Percentiles rank a stretch among this genome's conserved stretches.
phyloP scores from a whole-genome alignment of 2,329 filamentous ascomycete species.

The Trichoderma atrobrunneum region DNA sequence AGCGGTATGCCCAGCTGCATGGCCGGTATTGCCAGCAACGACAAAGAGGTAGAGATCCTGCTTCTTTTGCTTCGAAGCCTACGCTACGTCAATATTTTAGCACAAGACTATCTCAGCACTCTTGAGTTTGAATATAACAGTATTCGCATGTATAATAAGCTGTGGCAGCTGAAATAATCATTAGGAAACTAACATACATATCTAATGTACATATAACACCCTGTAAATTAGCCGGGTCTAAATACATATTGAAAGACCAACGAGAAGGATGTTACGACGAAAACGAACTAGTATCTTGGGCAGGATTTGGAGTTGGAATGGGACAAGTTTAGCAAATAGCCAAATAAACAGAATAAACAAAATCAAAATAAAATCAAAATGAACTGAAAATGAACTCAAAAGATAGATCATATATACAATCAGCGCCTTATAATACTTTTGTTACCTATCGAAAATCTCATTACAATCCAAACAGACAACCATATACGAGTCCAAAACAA shows the following conservation, averaged over 20 bases:
- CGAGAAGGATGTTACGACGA: not conserved
- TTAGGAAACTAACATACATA: not conserved
- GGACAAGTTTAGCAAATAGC: not conserved
- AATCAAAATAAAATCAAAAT: not conserved
- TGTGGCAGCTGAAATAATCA: not conserved
- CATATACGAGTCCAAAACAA: not conserved
- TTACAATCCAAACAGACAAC: not conserved
- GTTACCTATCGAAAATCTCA: accelerated
- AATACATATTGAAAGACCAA: not conserved
- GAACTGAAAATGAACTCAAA: not conserved
- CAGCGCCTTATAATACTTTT: not conserved
- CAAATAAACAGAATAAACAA: not conserved
- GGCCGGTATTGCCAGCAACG: not conserved
- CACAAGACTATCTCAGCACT: not conserved
- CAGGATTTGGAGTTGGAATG: not conserved
- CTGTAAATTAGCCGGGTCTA: not conserved
- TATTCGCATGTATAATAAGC: not conserved
- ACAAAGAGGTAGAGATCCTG: not conserved
- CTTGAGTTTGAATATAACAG: not conserved
- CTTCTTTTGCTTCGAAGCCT: not conserved
- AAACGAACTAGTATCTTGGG: not conserved
- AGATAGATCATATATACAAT: not conserved
- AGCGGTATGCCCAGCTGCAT: not conserved
- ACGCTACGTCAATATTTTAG: not conserved
- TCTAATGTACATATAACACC: not conserved